These are phyloP conservation scores for Excoecaria agallocha DNA, from an alignment of 345 rosid genomes.

Conservation along the genomic window DNA sequence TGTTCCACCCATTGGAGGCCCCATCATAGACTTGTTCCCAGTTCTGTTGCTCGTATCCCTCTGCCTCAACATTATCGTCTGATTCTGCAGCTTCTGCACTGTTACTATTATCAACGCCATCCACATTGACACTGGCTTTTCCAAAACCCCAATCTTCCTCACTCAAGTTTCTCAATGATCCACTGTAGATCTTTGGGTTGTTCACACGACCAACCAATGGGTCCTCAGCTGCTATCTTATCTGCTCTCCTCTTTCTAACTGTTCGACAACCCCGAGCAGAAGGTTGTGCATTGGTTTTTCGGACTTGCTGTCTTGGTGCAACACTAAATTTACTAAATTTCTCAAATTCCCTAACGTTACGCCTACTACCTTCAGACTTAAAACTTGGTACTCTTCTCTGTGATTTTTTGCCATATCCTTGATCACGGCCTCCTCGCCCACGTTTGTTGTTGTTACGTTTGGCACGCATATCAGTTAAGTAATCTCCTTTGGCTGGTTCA, in stretches of 20 bases:
- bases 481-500: conserved; percentile 33
- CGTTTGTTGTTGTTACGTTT: conserved; percentile 54
- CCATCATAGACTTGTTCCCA: conserved; percentile 49
- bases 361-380: conserved; percentile 37
- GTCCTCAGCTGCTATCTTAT: conserved; percentile 37
- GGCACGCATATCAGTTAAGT: conserved; percentile 32
- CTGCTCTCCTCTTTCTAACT: conserved; percentile 72
- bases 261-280: conserved; percentile 80
- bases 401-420: conserved; percentile 48
- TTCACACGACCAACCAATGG: conserved; percentile 21
- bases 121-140: conserved; percentile 37
- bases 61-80: conserved; percentile 57
- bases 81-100: conserved; percentile 60
- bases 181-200: conserved; percentile 20
- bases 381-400: conserved; percentile 47
- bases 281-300: conserved; percentile 40
- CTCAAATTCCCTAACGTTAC: conserved; percentile 34
- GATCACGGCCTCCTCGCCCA: conserved; percentile 52
- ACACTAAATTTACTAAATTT: conserved; percentile 41
- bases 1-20: conserved; percentile 46
- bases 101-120: conserved; percentile 55
- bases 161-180: conserved; percentile 21
- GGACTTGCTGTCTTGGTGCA: conserved; percentile 43
- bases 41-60: conserved; percentile 45
- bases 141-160: conserved; percentile 47